Conservation (phyloP, 2,329 filamentous ascomycete species). For the Fusarium temperatum region DNA sequence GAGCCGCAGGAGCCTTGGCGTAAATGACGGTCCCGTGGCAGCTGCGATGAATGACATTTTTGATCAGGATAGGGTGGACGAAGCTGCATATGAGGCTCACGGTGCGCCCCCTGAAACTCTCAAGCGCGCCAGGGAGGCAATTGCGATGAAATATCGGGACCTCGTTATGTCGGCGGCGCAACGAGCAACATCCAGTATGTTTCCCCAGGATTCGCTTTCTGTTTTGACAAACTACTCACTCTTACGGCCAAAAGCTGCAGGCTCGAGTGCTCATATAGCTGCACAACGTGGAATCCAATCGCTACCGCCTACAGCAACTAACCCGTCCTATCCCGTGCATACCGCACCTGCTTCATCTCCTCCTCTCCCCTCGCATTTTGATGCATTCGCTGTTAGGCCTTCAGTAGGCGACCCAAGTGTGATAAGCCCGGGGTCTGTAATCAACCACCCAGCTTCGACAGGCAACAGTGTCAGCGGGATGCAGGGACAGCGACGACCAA, state of each 20-base stretch:
- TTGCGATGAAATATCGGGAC: slow-evolving; percentile 15
- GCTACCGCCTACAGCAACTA: slow-evolving; percentile 7
- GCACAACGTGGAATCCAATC: slow-evolving; percentile 15
- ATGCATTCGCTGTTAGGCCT: not conserved
- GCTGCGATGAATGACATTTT: slow-evolving; percentile 38
- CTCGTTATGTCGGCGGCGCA: slow-evolving; percentile 13
- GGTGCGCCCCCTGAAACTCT: slow-evolving; percentile 14
- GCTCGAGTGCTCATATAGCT: not conserved
- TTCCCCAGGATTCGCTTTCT: not conserved
- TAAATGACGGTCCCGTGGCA: slow-evolving; percentile 30
- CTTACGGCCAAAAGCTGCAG: slow-evolving; percentile 7
- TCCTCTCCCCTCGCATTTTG: slow-evolving; percentile 6
- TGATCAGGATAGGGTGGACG: slow-evolving; percentile 35
- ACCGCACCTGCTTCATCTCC: not conserved
- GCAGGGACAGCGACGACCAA: slow-evolving; percentile 7
- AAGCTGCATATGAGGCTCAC: slow-evolving; percentile 18
- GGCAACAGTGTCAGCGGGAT: not conserved
- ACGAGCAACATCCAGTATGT: slow-evolving; percentile 21
- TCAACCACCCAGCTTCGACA: not conserved
- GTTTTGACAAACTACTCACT: slow-evolving; percentile 12
- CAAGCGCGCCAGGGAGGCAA: not conserved
- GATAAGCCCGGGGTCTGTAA: slow-evolving; percentile 6
- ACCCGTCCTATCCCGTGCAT: not conserved
- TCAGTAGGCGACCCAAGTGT: slow-evolving; percentile 1
- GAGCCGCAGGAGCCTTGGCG: slow-evolving; percentile 41